Conservation (phyloP, 495 filamentous ascomycete genomes). For the Thermothielavioides terrestris region DNA sequence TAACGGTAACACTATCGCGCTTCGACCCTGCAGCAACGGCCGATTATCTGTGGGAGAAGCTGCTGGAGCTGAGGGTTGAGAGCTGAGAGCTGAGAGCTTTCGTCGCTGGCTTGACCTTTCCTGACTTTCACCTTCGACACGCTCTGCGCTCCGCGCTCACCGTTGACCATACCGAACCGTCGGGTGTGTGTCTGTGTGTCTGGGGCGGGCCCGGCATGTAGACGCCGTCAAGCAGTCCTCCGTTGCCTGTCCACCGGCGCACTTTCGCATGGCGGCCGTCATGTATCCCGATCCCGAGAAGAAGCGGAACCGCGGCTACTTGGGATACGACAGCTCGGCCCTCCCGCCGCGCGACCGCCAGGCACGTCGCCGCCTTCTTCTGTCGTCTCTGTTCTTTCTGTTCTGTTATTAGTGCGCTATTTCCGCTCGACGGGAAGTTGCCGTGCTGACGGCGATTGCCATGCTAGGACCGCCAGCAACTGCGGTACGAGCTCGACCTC, state of each 20-base stretch:
- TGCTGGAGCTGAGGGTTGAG: too few species aligned
- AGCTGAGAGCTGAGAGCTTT: too few species aligned
- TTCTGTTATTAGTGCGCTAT: too few species aligned
- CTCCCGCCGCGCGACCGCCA: conserved; percentile 20
- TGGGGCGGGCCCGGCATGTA: neutral
- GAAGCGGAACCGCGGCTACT: conserved; percentile 24
- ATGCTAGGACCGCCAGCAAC: conserved; percentile 25
- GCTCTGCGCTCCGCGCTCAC: neutral
- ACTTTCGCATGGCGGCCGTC: conserved; percentile 10
- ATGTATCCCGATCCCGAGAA: conserved; percentile 24
- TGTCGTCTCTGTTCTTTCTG: neutral
- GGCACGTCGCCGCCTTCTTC: conserved; percentile 7
- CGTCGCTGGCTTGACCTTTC: too few species aligned
- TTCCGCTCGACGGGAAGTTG: too few species aligned
- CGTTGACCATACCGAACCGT: neutral
- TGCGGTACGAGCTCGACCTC: conserved; percentile 31
- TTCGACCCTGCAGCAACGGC: too few species aligned
- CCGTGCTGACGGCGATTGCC: neutral
- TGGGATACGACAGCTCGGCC: conserved; percentile 23
- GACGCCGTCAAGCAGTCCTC: neutral
- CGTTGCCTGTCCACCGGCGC: neutral
- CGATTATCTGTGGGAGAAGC: too few species aligned
- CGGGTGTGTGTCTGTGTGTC: neutral
- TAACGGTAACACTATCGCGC: too few species aligned
- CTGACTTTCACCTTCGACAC: neutral